Percentiles rank a stretch among this genome's conserved stretches.
phyloP scores from a whole-genome alignment of 495 filamentous ascomycete species.

The Neurospora discreta region DNA sequence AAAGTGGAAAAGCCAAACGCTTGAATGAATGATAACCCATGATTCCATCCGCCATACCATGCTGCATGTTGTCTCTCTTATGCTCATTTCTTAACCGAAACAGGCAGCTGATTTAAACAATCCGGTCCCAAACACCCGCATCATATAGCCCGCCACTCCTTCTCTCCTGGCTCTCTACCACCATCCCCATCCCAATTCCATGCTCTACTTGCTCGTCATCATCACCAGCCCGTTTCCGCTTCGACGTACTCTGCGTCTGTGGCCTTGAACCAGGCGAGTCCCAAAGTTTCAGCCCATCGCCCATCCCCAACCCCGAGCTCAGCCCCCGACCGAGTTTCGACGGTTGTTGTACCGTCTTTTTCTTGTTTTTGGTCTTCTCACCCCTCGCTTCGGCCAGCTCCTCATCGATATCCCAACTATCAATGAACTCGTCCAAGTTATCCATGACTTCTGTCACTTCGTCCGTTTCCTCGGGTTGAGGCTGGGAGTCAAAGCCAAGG shows the following conservation, averaged over 20 bases:
- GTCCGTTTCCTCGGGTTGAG: conserved; percentile 7
- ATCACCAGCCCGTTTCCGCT: not conserved
- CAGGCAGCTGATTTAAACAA: not conserved
- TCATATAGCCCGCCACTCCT: not conserved
- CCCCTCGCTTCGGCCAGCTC: conserved; percentile 21
- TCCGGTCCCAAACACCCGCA: not conserved
- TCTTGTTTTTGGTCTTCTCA: conserved; percentile 6
- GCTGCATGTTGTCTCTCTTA: not conserved
- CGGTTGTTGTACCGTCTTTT: not conserved
- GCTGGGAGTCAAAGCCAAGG: not conserved
- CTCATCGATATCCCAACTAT: conserved; percentile 28
- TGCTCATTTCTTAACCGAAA: not conserved
- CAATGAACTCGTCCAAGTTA: conserved; percentile 32
- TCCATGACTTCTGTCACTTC: conserved; percentile 32
- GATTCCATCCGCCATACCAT: not conserved
- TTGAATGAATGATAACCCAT: not conserved
- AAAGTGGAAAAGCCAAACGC: not conserved
- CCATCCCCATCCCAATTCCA: no score
- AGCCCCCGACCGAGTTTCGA: not conserved
- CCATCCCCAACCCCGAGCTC: not conserved
- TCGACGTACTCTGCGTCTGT: not conserved
- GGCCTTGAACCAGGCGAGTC: not conserved
- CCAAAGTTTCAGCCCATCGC: conserved; percentile 9
- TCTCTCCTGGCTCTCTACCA: not conserved
- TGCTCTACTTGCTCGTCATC: not conserved